Conservation (phyloP, 1,284 basidiomycete species). For the Flammula alnicola region DNA sequence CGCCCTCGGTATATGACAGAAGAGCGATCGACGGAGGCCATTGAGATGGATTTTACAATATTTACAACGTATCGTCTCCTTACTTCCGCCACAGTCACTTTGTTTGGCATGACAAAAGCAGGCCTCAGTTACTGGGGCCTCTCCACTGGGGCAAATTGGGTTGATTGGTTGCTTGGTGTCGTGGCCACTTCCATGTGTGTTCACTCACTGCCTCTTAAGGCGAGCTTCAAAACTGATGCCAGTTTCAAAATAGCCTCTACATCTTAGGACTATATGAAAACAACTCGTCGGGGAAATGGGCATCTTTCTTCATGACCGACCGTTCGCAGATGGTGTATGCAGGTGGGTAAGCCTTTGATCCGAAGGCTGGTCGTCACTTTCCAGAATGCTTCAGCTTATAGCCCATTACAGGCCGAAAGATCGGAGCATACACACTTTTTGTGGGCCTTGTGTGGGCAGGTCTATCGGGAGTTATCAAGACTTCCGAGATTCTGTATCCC, state of each 20-base stretch:
- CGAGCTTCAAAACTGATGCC: neutral
- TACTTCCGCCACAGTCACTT: neutral
- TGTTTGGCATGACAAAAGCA: conserved; percentile 11
- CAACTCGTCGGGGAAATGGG: neutral
- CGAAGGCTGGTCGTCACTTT: too few species aligned
- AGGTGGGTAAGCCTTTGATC: too few species aligned
- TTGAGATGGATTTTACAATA: neutral
- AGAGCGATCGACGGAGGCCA: neutral
- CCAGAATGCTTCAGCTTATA: too few species aligned
- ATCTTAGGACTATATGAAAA: conserved; percentile 8
- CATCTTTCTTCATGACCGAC: neutral
- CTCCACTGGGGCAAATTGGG: neutral
- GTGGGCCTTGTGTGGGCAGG: too few species aligned
- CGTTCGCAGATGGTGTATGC: too few species aligned
- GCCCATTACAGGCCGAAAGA: too few species aligned
- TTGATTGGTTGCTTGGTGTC: conserved; percentile 13
- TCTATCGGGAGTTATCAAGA: too few species aligned
- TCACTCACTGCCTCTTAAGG: neutral
- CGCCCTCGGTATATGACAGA: neutral
- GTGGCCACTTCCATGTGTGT: conserved; percentile 1
- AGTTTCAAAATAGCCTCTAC: neutral
- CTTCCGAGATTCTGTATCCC: too few species aligned
- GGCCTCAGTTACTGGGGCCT: neutral
- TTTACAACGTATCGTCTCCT: conserved; percentile 8
- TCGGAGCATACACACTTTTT: too few species aligned